These are phyloP conservation scores for Schizochytrium sp. DNA, from an alignment of 108 stramenopile genomes.

Conservation along the genomic window DNA sequence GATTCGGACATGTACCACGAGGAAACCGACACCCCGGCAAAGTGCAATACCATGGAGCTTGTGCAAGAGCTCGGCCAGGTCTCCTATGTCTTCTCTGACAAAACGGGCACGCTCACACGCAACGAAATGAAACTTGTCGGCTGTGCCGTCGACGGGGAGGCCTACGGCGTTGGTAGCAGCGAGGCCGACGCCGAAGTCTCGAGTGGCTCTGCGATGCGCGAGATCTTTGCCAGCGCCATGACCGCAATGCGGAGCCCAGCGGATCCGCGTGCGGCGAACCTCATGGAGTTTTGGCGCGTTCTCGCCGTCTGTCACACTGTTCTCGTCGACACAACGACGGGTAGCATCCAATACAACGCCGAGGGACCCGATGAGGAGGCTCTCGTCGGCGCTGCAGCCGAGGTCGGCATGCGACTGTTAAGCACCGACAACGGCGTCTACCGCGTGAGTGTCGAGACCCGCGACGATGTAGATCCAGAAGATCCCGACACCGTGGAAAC, in stretches of 20 bases:
- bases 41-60: slow-evolving; percentile 34
- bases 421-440: not conserved
- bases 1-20: slow-evolving; percentile 54
- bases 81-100: slow-evolving; percentile 37
- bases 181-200: not conserved
- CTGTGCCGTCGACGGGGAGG: slow-evolving; percentile 72
- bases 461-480: not conserved
- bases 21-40: slow-evolving; percentile 45
- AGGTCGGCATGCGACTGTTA: not conserved
- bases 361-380: slow-evolving; percentile 55
- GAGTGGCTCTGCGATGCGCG: not conserved
- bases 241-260: not conserved
- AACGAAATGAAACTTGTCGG: slow-evolving; percentile 55
- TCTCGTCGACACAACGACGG: not conserved
- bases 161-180: slow-evolving; percentile 57
- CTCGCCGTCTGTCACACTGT: slow-evolving; percentile 67
- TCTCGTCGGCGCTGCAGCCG: slow-evolving; percentile 39
- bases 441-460: not conserved
- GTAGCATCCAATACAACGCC: slow-evolving; percentile 34
- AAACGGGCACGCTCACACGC: slow-evolving; percentile 52
- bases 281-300: slow-evolving; percentile 1
- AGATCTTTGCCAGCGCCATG: not conserved
- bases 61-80: slow-evolving; percentile 32
- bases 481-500: not conserved
- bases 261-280: too few species aligned